A percentile compares a stretch with the other conserved stretches of the same genome.
Evolutionary conservation across 177 flowering plant species (phyloP).

Genomic region (Vitis hybrid): DNA sequence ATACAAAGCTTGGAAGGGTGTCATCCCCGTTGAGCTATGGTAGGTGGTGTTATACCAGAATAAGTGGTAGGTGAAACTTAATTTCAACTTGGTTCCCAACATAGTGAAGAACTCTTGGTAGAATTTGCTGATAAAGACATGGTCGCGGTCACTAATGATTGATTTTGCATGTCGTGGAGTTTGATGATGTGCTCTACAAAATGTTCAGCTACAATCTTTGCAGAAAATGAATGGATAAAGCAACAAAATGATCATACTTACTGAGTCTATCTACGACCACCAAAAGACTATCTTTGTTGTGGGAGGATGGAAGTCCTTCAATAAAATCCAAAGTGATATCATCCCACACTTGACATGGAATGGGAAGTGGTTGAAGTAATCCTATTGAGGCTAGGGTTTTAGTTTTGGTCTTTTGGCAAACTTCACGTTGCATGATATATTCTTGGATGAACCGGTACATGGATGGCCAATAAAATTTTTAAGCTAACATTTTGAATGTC

Average conservation of each 20-base stretch:
- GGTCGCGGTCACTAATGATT: too few relatives aligned
- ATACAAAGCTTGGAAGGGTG: slow-evolving; percentile 3
- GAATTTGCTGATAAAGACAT: too few relatives aligned
- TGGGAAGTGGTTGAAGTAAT: too few relatives aligned
- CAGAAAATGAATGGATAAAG: too few relatives aligned
- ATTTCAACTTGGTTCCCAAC: background rate
- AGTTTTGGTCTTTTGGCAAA: too few relatives aligned
- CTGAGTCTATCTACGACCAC: background rate
- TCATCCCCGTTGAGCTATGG: background rate
- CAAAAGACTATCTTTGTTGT: background rate
- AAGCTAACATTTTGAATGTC: background rate
- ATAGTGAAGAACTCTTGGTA: background rate
- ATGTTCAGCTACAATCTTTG: too few relatives aligned
- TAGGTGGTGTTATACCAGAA: slow-evolving; percentile 14
- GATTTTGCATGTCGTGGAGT: too few relatives aligned
- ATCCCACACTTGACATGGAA: background rate
- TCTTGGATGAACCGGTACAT: background rate
- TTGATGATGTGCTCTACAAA: too few relatives aligned
- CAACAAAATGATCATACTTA: too few relatives aligned
- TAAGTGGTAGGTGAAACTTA: background rate
- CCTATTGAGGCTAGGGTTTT: too few relatives aligned
- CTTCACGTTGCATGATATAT: background rate
- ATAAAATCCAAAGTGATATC: background rate
- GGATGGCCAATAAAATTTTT: too few relatives aligned
- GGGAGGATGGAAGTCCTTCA: background rate